Evolutionary conservation across 768 basidiomycete species (phyloP), one percentile per base, ranked within the genome.

Genomic region (Rhodosporidiobolus sp.): DNA sequence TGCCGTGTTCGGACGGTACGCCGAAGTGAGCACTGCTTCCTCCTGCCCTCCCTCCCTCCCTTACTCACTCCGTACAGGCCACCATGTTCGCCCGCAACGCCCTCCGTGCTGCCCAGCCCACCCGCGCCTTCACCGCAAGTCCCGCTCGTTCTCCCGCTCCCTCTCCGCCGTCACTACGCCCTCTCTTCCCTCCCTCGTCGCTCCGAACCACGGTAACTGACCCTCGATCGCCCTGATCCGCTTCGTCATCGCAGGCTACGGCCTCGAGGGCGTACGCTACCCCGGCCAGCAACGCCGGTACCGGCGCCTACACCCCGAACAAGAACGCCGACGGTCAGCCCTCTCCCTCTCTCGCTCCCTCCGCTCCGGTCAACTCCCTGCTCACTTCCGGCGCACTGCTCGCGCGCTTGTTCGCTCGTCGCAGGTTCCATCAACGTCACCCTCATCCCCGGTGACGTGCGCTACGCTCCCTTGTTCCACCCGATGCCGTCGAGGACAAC

Each of bases 371-470:
- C 28, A 35, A 26, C 38, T 34, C 22, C 16, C 24, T 55, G 22
- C 48, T 54, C 28, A 28, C 28, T 30, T 54, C 26, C 20, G 32
- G 19, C n/a, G 43, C 66, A 17, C 9, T 26, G 24, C 8, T 14
- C 8, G 8, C 14, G 8, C 38, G 38, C 38, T 43, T 14, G 38
- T 43, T 50, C 35, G 10, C 55, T 28, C 17, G 6, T 14, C 5
- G 35, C 69, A 70, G 65, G 66, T 28, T 53, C 53, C 22, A 8
- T 76, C 73, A 75, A 72, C 67, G 74, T 97, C 67, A 97, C 96
- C 54, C 84, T 97, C 71, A 93, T 98, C 82, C 93, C 95, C 45
- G 95, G 95, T 80, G 95, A 97, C 81, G 94, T 94, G 69, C 76
- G 86, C 79, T 22, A 52, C 38, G 7, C 24, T 43, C 17, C 46